Base-by-base conservation (phyloP, 805 yeast genomes). In the Kazachstania kunashirensis region DNA sequence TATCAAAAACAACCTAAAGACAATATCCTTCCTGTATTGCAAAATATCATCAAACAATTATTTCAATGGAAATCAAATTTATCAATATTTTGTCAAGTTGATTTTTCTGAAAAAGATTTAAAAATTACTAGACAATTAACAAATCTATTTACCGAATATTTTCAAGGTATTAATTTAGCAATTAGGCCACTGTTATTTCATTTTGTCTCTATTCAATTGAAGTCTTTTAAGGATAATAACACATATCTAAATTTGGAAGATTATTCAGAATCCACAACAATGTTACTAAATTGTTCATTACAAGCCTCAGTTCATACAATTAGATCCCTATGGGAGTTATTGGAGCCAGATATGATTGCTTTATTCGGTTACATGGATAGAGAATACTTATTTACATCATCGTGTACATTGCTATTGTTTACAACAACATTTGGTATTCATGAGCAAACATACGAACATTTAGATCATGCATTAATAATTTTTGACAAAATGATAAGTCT, bases 341-440 rank as follows among this genome's bases (percentile, higher is more conserved):
- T 78, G 52, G 84, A 82, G 0, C 82, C 78, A 39, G 80, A 79
- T 45, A 79, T 79, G 85, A 78, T 82, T n/a, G 89, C 94, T 0
- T 57, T 81, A 30, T 82, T 82, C 60, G 92, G 94, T 2, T 82
- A 84, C 66, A 81, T 82, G 89, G 94, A 82, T 52, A 66, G 94
- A 48, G 94, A 82, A 50, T 82, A 82, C 51, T 61, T 82, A 17
- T 82, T 80, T 55, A 81, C 86, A 0, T 74, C 88, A 0, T 76
- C 88, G 3, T 80, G 83, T 5, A 81, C 92, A 0, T 59, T 81
- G 32, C 73, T 81, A 12, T 62, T 82, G 29, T 81, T 80, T 55
- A 82, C 79, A 53, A 78, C 85, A 1, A 79, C 92, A 0, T 82
- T 82, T 61, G 94, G 94, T 6, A 79, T 81, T 6, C 84, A 81